A percentile compares a stretch with the other conserved stretches of the same genome.
phyloP scores from a whole-genome alignment of 2,329 filamentous ascomycete genomes.

The Phialophora macrospora region DNA sequence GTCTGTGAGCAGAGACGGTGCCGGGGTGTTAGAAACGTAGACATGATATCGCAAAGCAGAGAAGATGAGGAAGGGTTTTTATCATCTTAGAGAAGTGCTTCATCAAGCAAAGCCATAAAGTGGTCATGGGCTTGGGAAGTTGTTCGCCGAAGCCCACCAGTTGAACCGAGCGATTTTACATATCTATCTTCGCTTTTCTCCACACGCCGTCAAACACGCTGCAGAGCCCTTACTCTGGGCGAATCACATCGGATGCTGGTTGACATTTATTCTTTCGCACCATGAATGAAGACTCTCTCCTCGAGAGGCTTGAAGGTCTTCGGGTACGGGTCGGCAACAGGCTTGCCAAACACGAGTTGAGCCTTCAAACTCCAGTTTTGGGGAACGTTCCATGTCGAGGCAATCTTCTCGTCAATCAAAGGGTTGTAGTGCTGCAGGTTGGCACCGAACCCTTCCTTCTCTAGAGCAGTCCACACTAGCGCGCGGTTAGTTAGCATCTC shows the following conservation, averaged over 20 bases:
- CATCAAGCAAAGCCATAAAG: background rate
- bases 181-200: background rate
- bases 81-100: background rate
- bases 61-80: background rate
- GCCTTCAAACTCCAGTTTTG: constrained; percentile 75
- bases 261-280: constrained; percentile 15
- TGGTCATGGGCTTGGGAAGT: background rate
- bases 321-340: constrained; percentile 22
- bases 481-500: background rate
- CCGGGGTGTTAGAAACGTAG: background rate
- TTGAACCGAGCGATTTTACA: background rate
- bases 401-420: constrained; percentile 74
- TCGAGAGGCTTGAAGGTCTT: constrained; percentile 36
- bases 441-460: constrained; percentile 80
- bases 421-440: constrained; percentile 96
- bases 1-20: background rate
- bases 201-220: background rate
- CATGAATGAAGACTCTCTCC: constrained; percentile 32
- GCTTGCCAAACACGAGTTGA: constrained; percentile 78
- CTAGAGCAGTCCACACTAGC: constrained; percentile 78
- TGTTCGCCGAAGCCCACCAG: background rate
- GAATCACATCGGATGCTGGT: background rate
- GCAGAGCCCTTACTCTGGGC: background rate
- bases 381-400: constrained; percentile 71
- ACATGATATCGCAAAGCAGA: background rate